Conservation (phyloP, 2,329 filamentous ascomycete genomes). For the Aspergillus alliaceus region DNA sequence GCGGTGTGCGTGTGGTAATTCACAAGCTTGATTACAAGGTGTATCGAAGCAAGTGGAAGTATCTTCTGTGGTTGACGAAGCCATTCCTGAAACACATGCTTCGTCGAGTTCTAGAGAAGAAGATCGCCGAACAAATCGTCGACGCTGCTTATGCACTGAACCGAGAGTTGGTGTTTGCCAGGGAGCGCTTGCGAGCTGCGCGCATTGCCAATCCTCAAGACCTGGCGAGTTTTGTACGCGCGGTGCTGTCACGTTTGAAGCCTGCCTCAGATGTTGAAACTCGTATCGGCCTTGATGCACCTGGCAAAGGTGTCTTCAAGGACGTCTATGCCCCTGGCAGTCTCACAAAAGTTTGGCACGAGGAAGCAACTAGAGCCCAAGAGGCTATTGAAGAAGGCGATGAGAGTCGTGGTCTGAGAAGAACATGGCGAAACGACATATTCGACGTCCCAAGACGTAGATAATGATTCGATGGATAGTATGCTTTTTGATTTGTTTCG, state of each 20-base stretch:
- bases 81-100: constrained; percentile 80
- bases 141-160: constrained; percentile 73
- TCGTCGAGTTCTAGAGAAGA: constrained; percentile 73
- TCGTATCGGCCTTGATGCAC: constrained; percentile 67
- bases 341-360: constrained; percentile 84
- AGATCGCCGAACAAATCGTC: constrained; percentile 71
- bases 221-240: constrained; percentile 76
- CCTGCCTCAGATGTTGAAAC: constrained; percentile 72
- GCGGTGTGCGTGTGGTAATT: constrained; percentile 73
- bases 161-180: constrained; percentile 80
- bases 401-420: constrained; percentile 53
- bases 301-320: constrained; percentile 68
- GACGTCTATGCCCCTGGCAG: constrained; percentile 87
- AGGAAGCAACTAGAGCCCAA: constrained; percentile 68
- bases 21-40: constrained; percentile 84
- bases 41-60: constrained; percentile 68
- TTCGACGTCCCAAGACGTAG: constrained; percentile 56
- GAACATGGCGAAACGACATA: constrained; percentile 79
- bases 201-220: constrained; percentile 79
- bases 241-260: constrained; percentile 72
- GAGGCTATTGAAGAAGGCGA: constrained; percentile 72
- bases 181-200: constrained; percentile 82
- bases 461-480: neutral
- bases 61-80: constrained; percentile 79
- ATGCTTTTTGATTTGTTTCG: neutral